A percentile compares a stretch with the other conserved stretches of the same genome.
phyloP scores from a whole-genome alignment of 1,284 basidiomycete species.

The Boletellus sp. region DNA sequence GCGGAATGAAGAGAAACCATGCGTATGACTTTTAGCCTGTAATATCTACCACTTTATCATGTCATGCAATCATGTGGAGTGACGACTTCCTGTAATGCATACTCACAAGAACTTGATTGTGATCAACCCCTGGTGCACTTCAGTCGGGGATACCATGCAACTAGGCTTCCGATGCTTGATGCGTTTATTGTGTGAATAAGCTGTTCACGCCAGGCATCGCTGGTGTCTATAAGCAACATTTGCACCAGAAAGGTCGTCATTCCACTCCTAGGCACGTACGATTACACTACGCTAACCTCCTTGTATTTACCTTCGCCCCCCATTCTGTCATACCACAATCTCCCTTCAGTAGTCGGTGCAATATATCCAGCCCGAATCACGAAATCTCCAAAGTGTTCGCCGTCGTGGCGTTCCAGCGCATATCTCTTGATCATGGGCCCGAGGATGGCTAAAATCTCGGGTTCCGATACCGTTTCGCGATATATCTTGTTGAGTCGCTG shows the following conservation, averaged over 20 bases:
- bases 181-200: too few species aligned
- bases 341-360: conserved; percentile 73
- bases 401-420: conserved; percentile 84
- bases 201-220: too few species aligned
- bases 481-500: conserved; percentile 94
- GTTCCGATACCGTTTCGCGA: conserved; percentile 88
- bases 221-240: neutral
- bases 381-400: conserved; percentile 95
- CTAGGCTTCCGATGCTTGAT: too few species aligned
- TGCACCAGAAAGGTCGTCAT: neutral
- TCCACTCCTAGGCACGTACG: neutral
- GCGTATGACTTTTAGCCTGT: neutral
- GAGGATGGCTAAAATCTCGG: conserved; percentile 90
- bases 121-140: too few species aligned
- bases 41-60: neutral
- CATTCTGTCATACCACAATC: conserved; percentile 77
- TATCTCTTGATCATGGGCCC: conserved; percentile 91
- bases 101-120: too few species aligned
- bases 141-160: too few species aligned
- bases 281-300: conserved; percentile 14
- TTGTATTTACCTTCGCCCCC: conserved; percentile 65
- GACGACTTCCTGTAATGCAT: too few species aligned
- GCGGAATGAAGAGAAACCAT: neutral
- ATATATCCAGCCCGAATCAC: conserved; percentile 88
- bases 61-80: neutral